A percentile compares a stretch with the other conserved stretches of the same genome.
Evolutionary conservation across 352 stramenopile species (phyloP).

Genomic region (Blastocystis sp.): DNA sequence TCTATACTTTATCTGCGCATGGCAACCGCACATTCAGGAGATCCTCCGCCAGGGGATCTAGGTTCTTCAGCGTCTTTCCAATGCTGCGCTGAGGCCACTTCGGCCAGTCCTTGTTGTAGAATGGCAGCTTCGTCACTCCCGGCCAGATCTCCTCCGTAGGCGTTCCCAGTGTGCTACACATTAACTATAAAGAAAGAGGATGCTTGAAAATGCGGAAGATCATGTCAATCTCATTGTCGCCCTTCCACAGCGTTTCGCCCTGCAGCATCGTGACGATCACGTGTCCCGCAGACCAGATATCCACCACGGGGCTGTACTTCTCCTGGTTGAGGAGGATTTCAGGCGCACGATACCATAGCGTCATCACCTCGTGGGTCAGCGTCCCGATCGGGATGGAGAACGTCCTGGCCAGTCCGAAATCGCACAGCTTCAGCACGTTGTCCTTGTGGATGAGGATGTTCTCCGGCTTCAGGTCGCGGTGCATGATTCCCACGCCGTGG

Average conservation of each 20-base stretch:
- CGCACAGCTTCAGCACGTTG: constrained; percentile 91
- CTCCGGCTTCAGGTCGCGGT: too few species aligned
- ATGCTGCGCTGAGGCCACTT: constrained; percentile 84
- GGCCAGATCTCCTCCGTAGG: constrained; percentile 92
- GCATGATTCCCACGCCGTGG: constrained; percentile 73
- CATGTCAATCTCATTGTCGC: constrained; percentile 85
- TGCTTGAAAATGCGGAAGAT: constrained; percentile 67
- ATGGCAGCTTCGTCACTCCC: constrained; percentile 88
- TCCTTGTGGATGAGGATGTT: constrained; percentile 72
- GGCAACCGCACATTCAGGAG: constrained; percentile 47
- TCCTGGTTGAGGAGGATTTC: constrained; percentile 93
- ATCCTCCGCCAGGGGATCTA: constrained; percentile 61
- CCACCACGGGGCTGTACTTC: constrained; percentile 87
- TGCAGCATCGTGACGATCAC: constrained; percentile 87
- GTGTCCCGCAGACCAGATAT: constrained; percentile 82
- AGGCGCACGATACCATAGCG: constrained; percentile 94
- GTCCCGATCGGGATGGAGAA: constrained; percentile 93
- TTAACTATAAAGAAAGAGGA: not conserved
- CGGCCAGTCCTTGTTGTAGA: constrained; percentile 96
- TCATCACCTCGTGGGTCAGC: constrained; percentile 96
- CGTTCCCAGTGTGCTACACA: constrained; percentile 85
- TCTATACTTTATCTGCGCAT: constrained; percentile 23
- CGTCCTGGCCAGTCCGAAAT: constrained; percentile 92
- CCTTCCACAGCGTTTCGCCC: constrained; percentile 80
- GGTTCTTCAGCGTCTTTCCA: constrained; percentile 43